These are phyloP conservation scores for Cichorium intybus DNA, from an alignment of 140 eudicot genomes.

Conservation along the genomic window DNA sequence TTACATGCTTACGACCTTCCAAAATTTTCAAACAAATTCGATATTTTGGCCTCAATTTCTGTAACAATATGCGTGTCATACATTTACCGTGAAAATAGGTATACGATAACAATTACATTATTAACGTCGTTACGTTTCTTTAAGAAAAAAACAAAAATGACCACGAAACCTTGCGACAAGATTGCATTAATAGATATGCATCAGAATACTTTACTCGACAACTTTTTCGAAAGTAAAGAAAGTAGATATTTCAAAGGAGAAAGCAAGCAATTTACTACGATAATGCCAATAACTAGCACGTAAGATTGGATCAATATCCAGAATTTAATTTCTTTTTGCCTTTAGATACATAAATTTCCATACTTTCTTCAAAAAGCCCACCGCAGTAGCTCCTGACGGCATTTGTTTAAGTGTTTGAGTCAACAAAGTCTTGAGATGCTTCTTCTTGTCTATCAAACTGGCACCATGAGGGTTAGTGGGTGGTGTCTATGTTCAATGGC, in stretches of 20 bases:
- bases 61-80: not conserved
- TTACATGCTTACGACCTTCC: not conserved
- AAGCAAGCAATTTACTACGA: conserved; percentile 23
- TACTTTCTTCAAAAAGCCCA: conserved; percentile 7
- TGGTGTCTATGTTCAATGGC: conserved; percentile 18
- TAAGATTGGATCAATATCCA: conserved; percentile 15
- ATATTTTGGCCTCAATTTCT: not conserved
- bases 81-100: not conserved
- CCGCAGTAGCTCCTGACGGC: not conserved
- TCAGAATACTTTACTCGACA: conserved; percentile 18
- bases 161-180: conserved; percentile 22
- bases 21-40: not conserved
- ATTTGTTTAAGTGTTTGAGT: conserved; percentile 12
- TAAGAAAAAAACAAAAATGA: conserved; percentile 10
- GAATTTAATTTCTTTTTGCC: conserved; percentile 11
- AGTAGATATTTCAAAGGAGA: conserved; percentile 14
- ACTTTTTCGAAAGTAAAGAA: conserved; percentile 3
- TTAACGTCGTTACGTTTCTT: not conserved
- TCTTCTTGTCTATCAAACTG: conserved; percentile 14
- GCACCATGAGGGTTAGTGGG: conserved; percentile 12
- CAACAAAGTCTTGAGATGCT: conserved; percentile 12
- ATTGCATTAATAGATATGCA: conserved; percentile 8
- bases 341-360: conserved; percentile 3
- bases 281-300: not conserved
- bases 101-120: not conserved